Evolutionary conservation across 441 rosid species (phyloP).

Genomic region (Gossypium schwendimanii): DNA sequence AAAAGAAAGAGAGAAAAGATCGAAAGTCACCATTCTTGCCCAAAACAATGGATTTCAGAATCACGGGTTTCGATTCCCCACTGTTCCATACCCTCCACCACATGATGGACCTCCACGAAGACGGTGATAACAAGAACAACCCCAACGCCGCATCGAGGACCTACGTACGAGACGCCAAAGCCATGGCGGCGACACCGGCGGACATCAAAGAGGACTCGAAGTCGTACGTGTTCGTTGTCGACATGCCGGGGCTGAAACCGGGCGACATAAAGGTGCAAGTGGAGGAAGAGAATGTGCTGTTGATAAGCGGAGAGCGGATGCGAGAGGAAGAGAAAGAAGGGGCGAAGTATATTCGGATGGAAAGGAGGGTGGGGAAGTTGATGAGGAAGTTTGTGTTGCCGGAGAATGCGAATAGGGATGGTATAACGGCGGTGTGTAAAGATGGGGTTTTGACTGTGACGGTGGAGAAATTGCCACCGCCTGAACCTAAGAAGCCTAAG

Average conservation of each 20-base stretch:
- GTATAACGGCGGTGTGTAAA: slow-evolving; percentile 39
- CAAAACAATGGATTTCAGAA: slow-evolving; percentile 31
- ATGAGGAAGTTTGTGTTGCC: slow-evolving; percentile 60
- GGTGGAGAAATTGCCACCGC: slow-evolving; percentile 50
- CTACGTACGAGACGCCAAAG: slow-evolving; percentile 44
- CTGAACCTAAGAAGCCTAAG: slow-evolving; percentile 36
- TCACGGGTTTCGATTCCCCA: slow-evolving; percentile 31
- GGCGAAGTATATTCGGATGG: slow-evolving; percentile 49
- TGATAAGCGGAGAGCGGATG: slow-evolving; percentile 50
- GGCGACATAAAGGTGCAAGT: slow-evolving; percentile 51
- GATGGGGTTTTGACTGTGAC: slow-evolving; percentile 59
- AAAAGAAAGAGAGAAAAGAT: no score
- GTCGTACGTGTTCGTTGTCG: slow-evolving; percentile 41
- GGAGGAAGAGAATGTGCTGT: slow-evolving; percentile 44
- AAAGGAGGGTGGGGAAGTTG: slow-evolving; percentile 49
- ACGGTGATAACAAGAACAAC: slow-evolving; percentile 16
- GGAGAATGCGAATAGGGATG: slow-evolving; percentile 45
- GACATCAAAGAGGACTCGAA: slow-evolving; percentile 44
- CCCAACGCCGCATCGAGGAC: slow-evolving; percentile 26
- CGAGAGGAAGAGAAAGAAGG: slow-evolving; percentile 55
- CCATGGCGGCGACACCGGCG: slow-evolving; percentile 55
- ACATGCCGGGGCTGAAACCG: slow-evolving; percentile 55
- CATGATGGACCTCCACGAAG: slow-evolving; percentile 23
- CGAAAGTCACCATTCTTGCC: no score
- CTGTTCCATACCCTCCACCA: slow-evolving; percentile 28